Evolutionary conservation across 805 yeast genomes (phyloP), one percentile per base, ranked within the genome.

Genomic region (Schizosaccharomyces cryophilus): DNA sequence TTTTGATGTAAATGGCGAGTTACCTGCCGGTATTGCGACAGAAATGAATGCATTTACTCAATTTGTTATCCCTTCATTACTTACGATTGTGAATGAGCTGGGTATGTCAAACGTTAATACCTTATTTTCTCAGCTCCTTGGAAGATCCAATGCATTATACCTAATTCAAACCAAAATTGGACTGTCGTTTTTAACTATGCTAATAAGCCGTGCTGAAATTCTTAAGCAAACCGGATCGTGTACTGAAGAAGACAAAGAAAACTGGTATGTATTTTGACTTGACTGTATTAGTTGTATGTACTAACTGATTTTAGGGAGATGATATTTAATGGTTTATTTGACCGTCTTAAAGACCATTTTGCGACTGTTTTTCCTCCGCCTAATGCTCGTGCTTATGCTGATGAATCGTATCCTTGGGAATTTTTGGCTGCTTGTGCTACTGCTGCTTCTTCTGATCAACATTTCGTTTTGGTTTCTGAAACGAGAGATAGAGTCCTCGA

Each of bases 331-430:
- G 82, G 80, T 66, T 74, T 90, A 63, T 90, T 90, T 74, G 81
- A 84, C 19, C 76, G 83, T 1, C 73, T 89, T 65, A 93, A 87
- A 71, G 85, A 87, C 3, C 81, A 87, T 70, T 77, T 90, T 62
- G 76, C 84, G 0, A 75, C 80, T 19, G 79, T 89, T 56, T 89
- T 90, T 83, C 95, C 96, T 61, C 86, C 90, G 13, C 69, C 69
- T 61, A 42, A 60, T 17, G 54, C 61, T 9, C 54, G 47, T 5
- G 61, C 63, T 24, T 64, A 66, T 54, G 75, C 73, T 61, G 90
- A 84, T 67, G 88, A 83, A 65, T 80, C 88, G 45, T 88, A 89
- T 68, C 87, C 87, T 60, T 90, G 98, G 98, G 96, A 90, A 73
- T 89, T 90, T 69, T 78, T 90, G 71, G 98, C 98, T 26, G 84